A percentile compares a stretch with the other conserved stretches of the same genome.
Conservation (phyloP, 2,329 filamentous ascomycete species). For the Verticillium tricorpus region DNA sequence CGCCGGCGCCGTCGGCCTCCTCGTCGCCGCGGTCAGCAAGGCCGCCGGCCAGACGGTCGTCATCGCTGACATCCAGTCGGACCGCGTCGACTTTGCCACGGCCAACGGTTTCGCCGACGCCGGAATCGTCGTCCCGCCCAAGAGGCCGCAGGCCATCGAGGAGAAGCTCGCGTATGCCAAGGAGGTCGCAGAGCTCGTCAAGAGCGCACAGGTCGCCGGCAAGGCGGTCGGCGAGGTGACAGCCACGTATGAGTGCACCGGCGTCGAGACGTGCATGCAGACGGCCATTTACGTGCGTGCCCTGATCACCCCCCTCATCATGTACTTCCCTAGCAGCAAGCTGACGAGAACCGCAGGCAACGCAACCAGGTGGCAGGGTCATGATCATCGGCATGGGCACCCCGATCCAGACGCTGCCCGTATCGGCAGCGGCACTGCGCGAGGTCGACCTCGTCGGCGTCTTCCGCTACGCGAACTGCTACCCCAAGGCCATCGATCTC, state of each 20-base stretch:
- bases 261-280: constrained; percentile 72
- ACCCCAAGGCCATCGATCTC: constrained; percentile 50
- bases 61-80: constrained; percentile 52
- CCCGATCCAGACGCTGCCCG: constrained; percentile 64
- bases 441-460: constrained; percentile 70
- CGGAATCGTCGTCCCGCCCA: constrained; percentile 44
- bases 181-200: constrained; percentile 41
- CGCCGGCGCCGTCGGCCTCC: constrained; percentile 56
- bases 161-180: constrained; percentile 49
- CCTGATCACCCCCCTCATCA: not conserved
- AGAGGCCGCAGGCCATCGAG: constrained; percentile 42
- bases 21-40: constrained; percentile 54
- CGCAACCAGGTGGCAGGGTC: constrained; percentile 63
- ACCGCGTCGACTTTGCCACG: constrained; percentile 54
- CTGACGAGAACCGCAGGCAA: constrained; percentile 32
- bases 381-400: constrained; percentile 71
- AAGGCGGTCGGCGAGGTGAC: constrained; percentile 58
- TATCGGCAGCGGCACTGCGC: constrained; percentile 62
- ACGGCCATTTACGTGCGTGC: constrained; percentile 61
- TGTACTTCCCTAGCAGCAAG: not conserved
- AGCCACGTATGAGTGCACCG: constrained; percentile 73
- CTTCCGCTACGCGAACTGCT: constrained; percentile 73
- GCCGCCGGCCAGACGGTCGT: constrained; percentile 41
- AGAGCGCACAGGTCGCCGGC: constrained; percentile 27
- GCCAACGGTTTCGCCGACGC: constrained; percentile 52